Conservation (phyloP, 371 early-diverging fungal genomes). For the Circinella umbellata region DNA sequence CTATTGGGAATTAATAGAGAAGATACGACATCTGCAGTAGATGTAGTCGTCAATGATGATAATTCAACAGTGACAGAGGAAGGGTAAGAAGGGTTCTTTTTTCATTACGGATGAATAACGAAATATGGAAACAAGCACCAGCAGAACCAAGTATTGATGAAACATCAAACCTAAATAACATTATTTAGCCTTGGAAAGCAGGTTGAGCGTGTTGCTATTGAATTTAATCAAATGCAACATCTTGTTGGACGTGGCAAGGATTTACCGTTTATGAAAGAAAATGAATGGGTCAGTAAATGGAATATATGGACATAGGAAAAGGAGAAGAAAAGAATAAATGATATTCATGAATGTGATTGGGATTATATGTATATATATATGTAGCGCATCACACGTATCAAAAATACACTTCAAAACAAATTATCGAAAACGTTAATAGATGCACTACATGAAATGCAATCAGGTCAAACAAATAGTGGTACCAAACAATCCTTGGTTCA, state of each 20-base stretch:
- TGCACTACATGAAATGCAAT: constrained; percentile 51
- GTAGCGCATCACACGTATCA: constrained; percentile 77
- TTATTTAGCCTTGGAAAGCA: constrained; percentile 55
- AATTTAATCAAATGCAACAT: constrained; percentile 86
- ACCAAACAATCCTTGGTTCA: constrained; percentile 68
- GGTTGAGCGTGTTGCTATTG: constrained; percentile 86
- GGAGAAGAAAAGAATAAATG: not conserved
- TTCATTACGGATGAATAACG: no score
- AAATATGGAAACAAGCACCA: no score
- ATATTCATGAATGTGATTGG: not conserved
- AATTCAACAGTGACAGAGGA: constrained; percentile 3
- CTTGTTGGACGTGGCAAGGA: constrained; percentile 70
- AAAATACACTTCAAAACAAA: constrained; percentile 67
- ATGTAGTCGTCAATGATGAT: not conserved
- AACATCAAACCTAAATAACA: no score
- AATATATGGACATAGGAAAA: no score
- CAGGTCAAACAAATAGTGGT: constrained; percentile 36
- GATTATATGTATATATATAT: not conserved
- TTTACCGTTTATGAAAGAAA: constrained; percentile 74
- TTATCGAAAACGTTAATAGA: constrained; percentile 53
- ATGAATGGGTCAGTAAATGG: constrained; percentile 68
- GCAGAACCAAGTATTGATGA: no score
- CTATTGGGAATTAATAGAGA: constrained; percentile 63
- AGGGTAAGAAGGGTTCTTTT: not conserved
- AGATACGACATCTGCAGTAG: not conserved